phyloP scores from a whole-genome alignment of 2,329 filamentous ascomycete species.

The Colletotrichum australisinense region DNA sequence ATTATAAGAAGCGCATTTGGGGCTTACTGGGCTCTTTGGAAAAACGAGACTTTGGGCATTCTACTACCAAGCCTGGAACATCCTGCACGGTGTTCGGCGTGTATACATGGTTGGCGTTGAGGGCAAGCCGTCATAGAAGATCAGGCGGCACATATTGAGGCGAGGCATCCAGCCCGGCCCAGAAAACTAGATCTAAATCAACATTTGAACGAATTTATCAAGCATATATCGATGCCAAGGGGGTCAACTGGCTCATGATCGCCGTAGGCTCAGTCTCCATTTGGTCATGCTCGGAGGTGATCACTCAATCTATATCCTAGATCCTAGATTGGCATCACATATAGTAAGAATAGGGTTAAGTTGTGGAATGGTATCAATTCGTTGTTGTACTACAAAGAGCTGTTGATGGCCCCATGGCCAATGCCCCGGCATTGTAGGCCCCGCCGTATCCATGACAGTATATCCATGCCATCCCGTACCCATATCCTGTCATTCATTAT shows the following conservation, averaged over 20 bases:
- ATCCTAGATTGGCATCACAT: fast-evolving
- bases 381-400: not conserved
- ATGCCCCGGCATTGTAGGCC: not conserved
- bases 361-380: conserved; percentile 9
- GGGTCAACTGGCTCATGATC: not conserved
- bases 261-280: not conserved
- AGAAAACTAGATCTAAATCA: conserved; percentile 7
- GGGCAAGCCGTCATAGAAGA: conserved; percentile 14
- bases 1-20: conserved; percentile 51
- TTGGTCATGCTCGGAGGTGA: too few relatives aligned
- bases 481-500: conserved; percentile 25
- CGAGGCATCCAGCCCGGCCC: not conserved
- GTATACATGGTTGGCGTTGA: conserved; percentile 29
- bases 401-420: not conserved
- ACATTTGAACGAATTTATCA: not conserved
- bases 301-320: fast-evolving
- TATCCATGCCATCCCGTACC: conserved; percentile 27
- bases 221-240: not conserved
- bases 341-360: not conserved
- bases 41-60: not conserved
- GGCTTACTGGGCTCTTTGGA: not conserved
- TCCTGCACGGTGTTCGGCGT: not conserved
- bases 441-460: conserved; percentile 18
- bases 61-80: not conserved
- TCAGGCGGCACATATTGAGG: conserved; percentile 14